Base-by-base conservation (phyloP, 2,329 filamentous ascomycete species). In the Aspergillus jensenii region DNA sequence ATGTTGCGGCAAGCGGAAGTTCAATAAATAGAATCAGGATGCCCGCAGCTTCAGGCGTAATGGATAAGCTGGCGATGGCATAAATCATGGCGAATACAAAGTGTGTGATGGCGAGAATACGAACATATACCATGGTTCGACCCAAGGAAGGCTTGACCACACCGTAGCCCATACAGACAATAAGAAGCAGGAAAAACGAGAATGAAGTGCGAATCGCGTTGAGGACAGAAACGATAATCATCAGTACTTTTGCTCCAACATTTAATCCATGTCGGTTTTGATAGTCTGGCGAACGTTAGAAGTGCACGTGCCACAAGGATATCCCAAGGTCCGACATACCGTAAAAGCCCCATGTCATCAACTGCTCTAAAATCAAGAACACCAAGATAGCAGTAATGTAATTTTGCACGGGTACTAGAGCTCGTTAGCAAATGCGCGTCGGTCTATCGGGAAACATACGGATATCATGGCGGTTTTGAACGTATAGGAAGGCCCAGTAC, bases 271-370 rank as follows among this genome's bases (percentile, higher is more conserved):
- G 87, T 40, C 89, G 85, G 74, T 99, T 99, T 71, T 96, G 87
- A 73, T 90, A 98, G 77, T 99, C 95, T 90, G 61, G 14, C 17
- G 49, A 23, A 17, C 35, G 61, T 83, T 69, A 83, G 78, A 50
- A 44, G 49, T 14, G 43, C 19, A 37, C 14, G 12, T 25, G 25
- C 25, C 11, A 7, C 11, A 7, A 11, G 12, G 40, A 44, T 41
- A 17, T 8, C 19, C n/a, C 14, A 17, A 35, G 15, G 3, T 47
- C 33, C n/a, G 17, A 60, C 81, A 59, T 79, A 90, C 88, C 87
- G 74, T 98, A 99, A 79, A 96, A 99, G 44, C 91, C 92, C 95
- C 95, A 99, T 2, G 95, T 99, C 85, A 98, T 93, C 70, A 98
- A 81, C 87, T 98, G 96, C 75, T 99, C 95, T 15, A 98, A 78